Evolutionary conservation across 495 filamentous ascomycete genomes (phyloP).

Genomic region (Penicillium waksmanii): DNA sequence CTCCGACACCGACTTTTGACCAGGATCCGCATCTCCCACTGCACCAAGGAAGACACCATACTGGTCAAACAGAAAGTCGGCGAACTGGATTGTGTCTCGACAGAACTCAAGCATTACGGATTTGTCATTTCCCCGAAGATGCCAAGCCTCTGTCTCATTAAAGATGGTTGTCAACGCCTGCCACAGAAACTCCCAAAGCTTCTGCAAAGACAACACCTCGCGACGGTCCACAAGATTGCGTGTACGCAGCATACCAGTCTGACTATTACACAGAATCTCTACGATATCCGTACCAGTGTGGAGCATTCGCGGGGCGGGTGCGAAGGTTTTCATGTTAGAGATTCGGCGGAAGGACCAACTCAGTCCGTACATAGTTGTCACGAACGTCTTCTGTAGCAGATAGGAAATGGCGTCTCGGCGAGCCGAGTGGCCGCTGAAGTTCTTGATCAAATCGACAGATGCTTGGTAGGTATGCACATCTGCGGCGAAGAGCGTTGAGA

Average conservation of each 20-base stretch:
- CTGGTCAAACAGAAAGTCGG: constrained; percentile 80
- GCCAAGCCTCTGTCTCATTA: constrained; percentile 79
- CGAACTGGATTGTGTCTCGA: constrained; percentile 90
- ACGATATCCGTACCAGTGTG: constrained; percentile 77
- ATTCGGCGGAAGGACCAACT: constrained; percentile 64
- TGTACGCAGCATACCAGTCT: constrained; percentile 76
- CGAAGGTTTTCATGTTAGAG: constrained; percentile 61
- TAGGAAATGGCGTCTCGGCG: constrained; percentile 75
- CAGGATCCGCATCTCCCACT: constrained; percentile 50
- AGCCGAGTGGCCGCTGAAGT: constrained; percentile 68
- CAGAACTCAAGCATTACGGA: constrained; percentile 85
- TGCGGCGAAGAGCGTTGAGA: constrained; percentile 70
- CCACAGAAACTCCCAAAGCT: constrained; percentile 86
- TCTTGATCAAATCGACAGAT: constrained; percentile 78
- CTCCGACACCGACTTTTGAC: constrained; percentile 45
- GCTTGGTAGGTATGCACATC: constrained; percentile 73
- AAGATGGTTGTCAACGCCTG: constrained; percentile 78
- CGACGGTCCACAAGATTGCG: constrained; percentile 57
- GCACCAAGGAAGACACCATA: constrained; percentile 77
- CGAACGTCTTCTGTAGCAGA: constrained; percentile 66
- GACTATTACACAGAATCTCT: constrained; percentile 78
- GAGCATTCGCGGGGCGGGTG: constrained; percentile 69
- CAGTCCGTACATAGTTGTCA: constrained; percentile 61
- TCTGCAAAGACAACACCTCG: constrained; percentile 65
- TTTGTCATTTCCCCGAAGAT: constrained; percentile 66